Evolutionary conservation across 1,139 yeast genomes (phyloP).

Genomic region (Eremothecium coryli): DNA sequence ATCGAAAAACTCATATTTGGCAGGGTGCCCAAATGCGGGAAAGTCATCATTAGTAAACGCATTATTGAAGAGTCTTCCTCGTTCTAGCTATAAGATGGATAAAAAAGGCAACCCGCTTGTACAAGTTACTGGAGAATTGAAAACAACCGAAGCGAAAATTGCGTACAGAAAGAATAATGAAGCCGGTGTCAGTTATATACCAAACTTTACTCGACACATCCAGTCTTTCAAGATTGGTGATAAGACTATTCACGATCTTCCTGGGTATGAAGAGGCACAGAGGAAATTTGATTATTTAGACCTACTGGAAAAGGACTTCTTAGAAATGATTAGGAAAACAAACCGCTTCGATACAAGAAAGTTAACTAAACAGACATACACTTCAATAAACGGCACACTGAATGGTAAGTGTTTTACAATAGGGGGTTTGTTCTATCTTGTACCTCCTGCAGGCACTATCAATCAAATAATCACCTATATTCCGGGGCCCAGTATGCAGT

Average conservation of each 20-base stretch:
- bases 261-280: conserved; percentile 22
- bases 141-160: not conserved
- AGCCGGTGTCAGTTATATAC: conserved; percentile 30
- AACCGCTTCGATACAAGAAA: conserved; percentile 19
- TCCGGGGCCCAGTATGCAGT: conserved; percentile 26
- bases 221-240: conserved; percentile 21
- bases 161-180: conserved; percentile 1
- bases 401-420: conserved; percentile 40
- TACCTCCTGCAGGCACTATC: conserved; percentile 38
- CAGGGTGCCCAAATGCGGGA: conserved; percentile 73
- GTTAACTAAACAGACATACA: conserved; percentile 32
- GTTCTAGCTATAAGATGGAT: not conserved
- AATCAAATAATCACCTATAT: conserved; percentile 32
- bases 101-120: not conserved
- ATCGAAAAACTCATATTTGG: conserved; percentile 41
- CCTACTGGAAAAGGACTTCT: conserved; percentile 19
- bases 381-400: conserved; percentile 33
- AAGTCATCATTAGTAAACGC: conserved; percentile 57
- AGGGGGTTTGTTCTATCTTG: conserved; percentile 54
- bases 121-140: conserved; percentile 4
- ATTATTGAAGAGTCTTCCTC: conserved; percentile 19
- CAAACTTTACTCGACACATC: conserved; percentile 27
- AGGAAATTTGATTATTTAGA: conserved; percentile 11
- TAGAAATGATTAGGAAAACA: conserved; percentile 25
- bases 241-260: conserved; percentile 24